These are phyloP conservation scores for Plantago rigida DNA, from an alignment of 305 asterid species.

Conservation along the genomic window DNA sequence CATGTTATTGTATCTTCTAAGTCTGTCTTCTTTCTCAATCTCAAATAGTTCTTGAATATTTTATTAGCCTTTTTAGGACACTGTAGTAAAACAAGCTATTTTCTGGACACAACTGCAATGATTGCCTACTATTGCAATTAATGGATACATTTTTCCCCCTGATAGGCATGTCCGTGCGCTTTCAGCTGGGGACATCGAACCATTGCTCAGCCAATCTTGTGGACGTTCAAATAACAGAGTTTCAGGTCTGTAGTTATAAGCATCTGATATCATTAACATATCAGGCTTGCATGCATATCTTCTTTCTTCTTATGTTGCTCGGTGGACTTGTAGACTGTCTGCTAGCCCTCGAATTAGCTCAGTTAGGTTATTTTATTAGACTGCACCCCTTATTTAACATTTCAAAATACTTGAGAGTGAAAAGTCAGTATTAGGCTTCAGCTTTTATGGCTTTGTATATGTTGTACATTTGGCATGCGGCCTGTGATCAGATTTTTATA, in stretches of 20 bases:
- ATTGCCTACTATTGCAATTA: background rate
- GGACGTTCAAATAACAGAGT: constrained; percentile 41
- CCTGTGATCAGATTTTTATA: background rate
- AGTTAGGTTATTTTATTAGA: too few relatives aligned
- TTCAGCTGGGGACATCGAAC: constrained; percentile 69
- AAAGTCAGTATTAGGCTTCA: background rate
- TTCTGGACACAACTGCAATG: background rate
- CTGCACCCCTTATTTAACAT: background rate
- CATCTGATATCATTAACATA: constrained; percentile 9
- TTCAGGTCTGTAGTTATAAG: constrained; percentile 48
- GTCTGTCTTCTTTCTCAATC: constrained; percentile 37
- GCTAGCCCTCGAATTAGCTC: background rate
- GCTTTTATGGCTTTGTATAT: background rate
- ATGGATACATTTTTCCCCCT: constrained; percentile 5
- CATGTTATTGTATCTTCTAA: constrained; percentile 86
- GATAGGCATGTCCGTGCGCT: constrained; percentile 79
- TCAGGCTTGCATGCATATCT: constrained; percentile 19
- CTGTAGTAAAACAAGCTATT: constrained; percentile 3
- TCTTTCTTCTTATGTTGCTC: background rate
- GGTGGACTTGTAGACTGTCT: background rate
- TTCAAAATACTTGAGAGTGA: background rate
- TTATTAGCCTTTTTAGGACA: constrained; percentile 13
- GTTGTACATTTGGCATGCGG: background rate
- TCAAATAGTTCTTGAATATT: constrained; percentile 19
- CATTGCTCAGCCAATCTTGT: constrained; percentile 46